Evolutionary conservation across 352 stramenopile genomes (phyloP).

Genomic region (Blastocystis sp.): DNA sequence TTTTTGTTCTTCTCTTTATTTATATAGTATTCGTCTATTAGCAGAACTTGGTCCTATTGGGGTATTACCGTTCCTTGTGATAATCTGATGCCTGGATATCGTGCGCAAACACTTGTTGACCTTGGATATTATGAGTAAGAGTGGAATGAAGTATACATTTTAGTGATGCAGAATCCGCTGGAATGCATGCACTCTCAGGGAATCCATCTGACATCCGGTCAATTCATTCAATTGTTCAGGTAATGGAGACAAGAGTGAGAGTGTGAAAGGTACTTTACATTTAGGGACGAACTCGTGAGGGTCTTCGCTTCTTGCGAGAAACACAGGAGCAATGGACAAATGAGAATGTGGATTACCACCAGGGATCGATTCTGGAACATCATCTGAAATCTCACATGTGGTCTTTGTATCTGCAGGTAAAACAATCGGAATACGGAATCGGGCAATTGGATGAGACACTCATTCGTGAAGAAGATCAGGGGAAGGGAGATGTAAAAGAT

Average conservation of each 20-base stretch:
- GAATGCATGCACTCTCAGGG: slow-evolving; percentile 30
- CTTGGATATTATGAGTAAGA: neutral
- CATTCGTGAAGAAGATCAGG: neutral
- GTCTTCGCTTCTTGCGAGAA: slow-evolving; percentile 17
- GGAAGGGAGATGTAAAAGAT: neutral
- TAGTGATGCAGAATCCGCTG: neutral
- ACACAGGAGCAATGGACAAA: neutral
- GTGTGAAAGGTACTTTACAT: neutral
- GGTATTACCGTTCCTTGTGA: slow-evolving; percentile 8
- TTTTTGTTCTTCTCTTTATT: neutral
- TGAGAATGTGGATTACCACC: neutral
- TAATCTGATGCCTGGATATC: slow-evolving; percentile 9
- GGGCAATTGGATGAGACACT: neutral
- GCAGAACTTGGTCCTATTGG: slow-evolving; percentile 19
- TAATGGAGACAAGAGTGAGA: neutral
- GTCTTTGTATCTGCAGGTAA: slow-evolving; percentile 40
- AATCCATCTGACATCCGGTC: neutral
- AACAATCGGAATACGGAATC: neutral
- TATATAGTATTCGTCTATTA: neutral
- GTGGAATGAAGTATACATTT: neutral
- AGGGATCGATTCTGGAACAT: slow-evolving; percentile 21
- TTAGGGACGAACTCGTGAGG: slow-evolving; percentile 13
- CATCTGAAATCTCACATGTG: slow-evolving; percentile 20
- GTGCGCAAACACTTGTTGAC: neutral
- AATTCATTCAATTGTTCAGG: slow-evolving; percentile 8